Evolutionary conservation across 2,329 filamentous ascomycete species (phyloP), one percentile per base, ranked within the genome.

Genomic region (Trichoderma sp.): DNA sequence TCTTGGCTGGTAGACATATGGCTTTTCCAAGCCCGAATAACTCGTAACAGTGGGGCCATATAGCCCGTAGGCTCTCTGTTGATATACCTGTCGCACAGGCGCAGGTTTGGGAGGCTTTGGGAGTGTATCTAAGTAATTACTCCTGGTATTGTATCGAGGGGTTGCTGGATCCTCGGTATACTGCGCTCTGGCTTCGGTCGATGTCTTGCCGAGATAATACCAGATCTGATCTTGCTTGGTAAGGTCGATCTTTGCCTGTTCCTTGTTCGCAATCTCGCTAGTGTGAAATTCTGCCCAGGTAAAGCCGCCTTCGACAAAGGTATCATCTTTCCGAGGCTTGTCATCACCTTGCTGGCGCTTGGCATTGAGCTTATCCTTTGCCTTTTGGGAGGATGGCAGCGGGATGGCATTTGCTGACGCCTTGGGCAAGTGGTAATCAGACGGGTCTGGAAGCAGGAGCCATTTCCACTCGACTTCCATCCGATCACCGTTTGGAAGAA

Each of bases 121-220:
- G 64, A 93, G 82, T 2, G 90, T 89, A 56, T 93, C 90, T 76
- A 94, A 79, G 78, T 91, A 94, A 76, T 91, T 91, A 72, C 89
- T 89, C 79, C 87, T 90, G 2, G 85, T 81, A 70, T 93, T 92
- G 78, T 93, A 85, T 56, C 82, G 82, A n/a, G 80, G 84, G 14
- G 79, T 84, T 10, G 75, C 71, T 54, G 86, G 87, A 79, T 97
- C 89, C 75, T 96, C 92, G 5, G 94, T 97, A 80, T 96, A 99
- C 77, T 96, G 93, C 30, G 94, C 90, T 78, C 90, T 94, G 66
- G 93, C 91, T 76, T 98, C 95, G 7, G 95, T 97, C 26, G 95
- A 98, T 24, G 86, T 87, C 77, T 89, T 89, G 37, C 93, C 93
- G 70, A 99, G 85, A 78, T 97, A 98, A 81, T 93, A 87, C 93